Evolutionary conservation across 805 yeast genomes (phyloP).

Genomic region (Candida succiphila): DNA sequence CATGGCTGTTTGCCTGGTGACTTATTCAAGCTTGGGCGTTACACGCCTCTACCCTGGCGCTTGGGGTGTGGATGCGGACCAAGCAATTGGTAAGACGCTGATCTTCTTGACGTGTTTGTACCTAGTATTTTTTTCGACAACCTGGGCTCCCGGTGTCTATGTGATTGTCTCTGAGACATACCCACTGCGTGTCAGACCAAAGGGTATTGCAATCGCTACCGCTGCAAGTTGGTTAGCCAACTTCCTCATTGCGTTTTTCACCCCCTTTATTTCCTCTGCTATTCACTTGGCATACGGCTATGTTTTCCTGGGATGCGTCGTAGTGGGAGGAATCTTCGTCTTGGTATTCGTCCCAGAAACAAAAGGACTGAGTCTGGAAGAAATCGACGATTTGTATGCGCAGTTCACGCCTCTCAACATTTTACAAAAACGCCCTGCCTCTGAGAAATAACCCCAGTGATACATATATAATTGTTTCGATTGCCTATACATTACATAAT

Average conservation of each 20-base stretch:
- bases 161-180: slow-evolving; percentile 59
- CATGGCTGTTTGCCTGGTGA: slow-evolving; percentile 46
- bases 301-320: slow-evolving; percentile 45
- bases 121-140: slow-evolving; percentile 58
- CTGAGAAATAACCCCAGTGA: no score
- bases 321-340: slow-evolving; percentile 44
- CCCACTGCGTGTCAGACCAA: slow-evolving; percentile 55
- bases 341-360: slow-evolving; percentile 46
- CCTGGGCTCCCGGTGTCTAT: slow-evolving; percentile 71
- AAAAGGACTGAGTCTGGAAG: slow-evolving; percentile 46
- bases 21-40: slow-evolving; percentile 54
- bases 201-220: slow-evolving; percentile 55
- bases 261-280: slow-evolving; percentile 44
- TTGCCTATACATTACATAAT: no score
- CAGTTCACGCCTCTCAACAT: slow-evolving; percentile 20
- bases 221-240: slow-evolving; percentile 61
- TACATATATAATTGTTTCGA: no score
- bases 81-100: slow-evolving; percentile 52
- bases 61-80: slow-evolving; percentile 28
- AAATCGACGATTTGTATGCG: slow-evolving; percentile 43
- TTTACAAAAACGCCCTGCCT: no score
- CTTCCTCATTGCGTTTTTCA: slow-evolving; percentile 45
- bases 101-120: slow-evolving; percentile 55
- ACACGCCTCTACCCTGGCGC: slow-evolving; percentile 32
- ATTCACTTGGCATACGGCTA: slow-evolving; percentile 49